A percentile compares a stretch with the other conserved stretches of the same genome.
Conservation (phyloP, 768 basidiomycete genomes). For the Mycena rosella region DNA sequence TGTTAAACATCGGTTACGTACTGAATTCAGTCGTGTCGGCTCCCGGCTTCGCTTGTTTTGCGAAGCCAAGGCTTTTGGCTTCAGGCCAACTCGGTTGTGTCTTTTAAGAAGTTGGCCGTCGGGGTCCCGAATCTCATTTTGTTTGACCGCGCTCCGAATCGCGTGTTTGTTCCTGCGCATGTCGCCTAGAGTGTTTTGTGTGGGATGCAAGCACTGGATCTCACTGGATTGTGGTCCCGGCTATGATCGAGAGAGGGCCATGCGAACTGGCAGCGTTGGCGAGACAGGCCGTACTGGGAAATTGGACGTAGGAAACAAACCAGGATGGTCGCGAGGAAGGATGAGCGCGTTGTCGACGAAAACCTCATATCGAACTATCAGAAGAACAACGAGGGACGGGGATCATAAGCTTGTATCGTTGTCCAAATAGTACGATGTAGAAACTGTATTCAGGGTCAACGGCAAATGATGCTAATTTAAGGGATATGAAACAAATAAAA, state of each 20-base stretch:
- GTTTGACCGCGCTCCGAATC: not conserved
- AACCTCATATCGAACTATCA: not conserved
- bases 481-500: slow-evolving; percentile 1
- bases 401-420: slow-evolving; percentile 14
- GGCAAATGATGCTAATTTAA: not conserved
- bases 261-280: not conserved
- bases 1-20: too few relatives aligned
- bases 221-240: too few relatives aligned
- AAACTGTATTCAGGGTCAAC: slow-evolving; percentile 8
- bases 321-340: slow-evolving; percentile 1
- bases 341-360: slow-evolving; percentile 6
- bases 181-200: too few relatives aligned
- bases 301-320: slow-evolving; percentile 4
- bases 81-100: slow-evolving; percentile 5
- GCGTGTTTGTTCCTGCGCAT: not conserved
- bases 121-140: not conserved
- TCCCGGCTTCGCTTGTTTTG: not conserved
- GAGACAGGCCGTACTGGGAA: slow-evolving; percentile 1
- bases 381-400: slow-evolving; percentile 4
- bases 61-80: slow-evolving; percentile 4
- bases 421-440: not conserved
- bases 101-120: slow-evolving; percentile 17
- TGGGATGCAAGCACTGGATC: too few relatives aligned
- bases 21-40: not conserved
- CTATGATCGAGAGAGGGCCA: not conserved